Conservation (phyloP, 2,329 filamentous ascomycete genomes). For the Paecilomyces sp. region DNA sequence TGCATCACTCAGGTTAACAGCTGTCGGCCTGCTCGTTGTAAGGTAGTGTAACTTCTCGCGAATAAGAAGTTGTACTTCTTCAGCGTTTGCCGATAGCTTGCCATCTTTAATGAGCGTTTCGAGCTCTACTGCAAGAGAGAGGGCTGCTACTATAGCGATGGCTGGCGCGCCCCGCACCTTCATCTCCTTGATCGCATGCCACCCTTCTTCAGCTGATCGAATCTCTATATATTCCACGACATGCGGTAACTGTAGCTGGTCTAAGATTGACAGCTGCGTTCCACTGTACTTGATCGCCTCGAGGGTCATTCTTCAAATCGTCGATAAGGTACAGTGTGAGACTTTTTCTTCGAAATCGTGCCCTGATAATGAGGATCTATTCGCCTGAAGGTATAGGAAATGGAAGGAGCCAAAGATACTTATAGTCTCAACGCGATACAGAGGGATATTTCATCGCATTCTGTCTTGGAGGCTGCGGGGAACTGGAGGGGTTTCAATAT, state of each 20-base stretch:
- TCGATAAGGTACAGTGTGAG: background rate
- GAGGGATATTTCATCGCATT: no score
- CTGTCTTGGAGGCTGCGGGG: no score
- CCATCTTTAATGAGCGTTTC: slow-evolving; percentile 34
- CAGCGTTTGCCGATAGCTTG: slow-evolving; percentile 44
- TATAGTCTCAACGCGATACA: no score
- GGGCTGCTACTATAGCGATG: slow-evolving; percentile 93
- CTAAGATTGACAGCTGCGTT: slow-evolving; percentile 53
- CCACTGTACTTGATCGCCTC: slow-evolving; percentile 55
- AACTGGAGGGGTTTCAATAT: no score
- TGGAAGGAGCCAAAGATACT: slow-evolving; percentile 22
- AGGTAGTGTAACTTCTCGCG: slow-evolving; percentile 75
- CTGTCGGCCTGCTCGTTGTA: slow-evolving; percentile 82
- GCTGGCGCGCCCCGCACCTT: slow-evolving; percentile 71
- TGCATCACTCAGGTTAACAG: slow-evolving; percentile 89
- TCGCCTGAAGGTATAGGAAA: no score
- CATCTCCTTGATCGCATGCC: slow-evolving; percentile 62
- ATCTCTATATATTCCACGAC: slow-evolving; percentile 51
- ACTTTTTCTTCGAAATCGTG: no score
- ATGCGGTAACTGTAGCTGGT: slow-evolving; percentile 57
- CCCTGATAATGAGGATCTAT: no score
- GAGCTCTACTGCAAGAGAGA: slow-evolving; percentile 81
- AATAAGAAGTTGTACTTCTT: slow-evolving; percentile 62
- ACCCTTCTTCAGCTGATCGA: slow-evolving; percentile 50
- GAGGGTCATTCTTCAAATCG: slow-evolving; percentile 38